A percentile compares a stretch with the other conserved stretches of the same genome.
These are phyloP conservation scores for Senna siamea DNA, from an alignment of 306 rosid genomes.

Conservation along the genomic window DNA sequence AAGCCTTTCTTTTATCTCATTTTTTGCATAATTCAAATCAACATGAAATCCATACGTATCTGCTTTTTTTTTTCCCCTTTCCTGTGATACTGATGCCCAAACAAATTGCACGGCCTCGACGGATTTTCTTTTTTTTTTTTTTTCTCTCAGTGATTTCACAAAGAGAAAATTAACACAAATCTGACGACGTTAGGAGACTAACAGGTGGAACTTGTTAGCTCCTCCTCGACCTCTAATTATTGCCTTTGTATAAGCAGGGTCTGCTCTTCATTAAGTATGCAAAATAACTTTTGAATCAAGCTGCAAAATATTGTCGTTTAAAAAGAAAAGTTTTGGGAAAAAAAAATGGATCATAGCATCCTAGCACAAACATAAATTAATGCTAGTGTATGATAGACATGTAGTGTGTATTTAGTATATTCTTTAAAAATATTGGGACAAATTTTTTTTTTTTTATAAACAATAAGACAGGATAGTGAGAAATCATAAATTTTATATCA, in stretches of 20 bases:
- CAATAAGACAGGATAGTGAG: not conserved
- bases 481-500: not conserved
- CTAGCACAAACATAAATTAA: not conserved
- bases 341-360: not conserved
- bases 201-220: not conserved
- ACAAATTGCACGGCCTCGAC: constrained; percentile 38
- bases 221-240: no score
- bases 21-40: constrained; percentile 6
- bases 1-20: constrained; percentile 16
- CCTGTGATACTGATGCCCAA: not conserved
- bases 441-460: not conserved
- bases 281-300: not conserved
- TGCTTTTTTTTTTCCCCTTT: not conserved
- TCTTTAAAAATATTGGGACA: not conserved
- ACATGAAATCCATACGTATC: constrained; percentile 4
- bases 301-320: not conserved
- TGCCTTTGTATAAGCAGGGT: no score
- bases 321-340: not conserved
- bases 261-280: not conserved
- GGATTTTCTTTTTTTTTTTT: not conserved
- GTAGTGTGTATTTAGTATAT: not conserved
- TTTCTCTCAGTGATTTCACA: not conserved
- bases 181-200: not conserved
- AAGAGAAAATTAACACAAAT: not conserved
- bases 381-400: not conserved